Percentiles rank a stretch among this genome's conserved stretches.
These are phyloP conservation scores for Phaseolus lunatus DNA, from an alignment of 306 rosid genomes.

Conservation along the genomic window DNA sequence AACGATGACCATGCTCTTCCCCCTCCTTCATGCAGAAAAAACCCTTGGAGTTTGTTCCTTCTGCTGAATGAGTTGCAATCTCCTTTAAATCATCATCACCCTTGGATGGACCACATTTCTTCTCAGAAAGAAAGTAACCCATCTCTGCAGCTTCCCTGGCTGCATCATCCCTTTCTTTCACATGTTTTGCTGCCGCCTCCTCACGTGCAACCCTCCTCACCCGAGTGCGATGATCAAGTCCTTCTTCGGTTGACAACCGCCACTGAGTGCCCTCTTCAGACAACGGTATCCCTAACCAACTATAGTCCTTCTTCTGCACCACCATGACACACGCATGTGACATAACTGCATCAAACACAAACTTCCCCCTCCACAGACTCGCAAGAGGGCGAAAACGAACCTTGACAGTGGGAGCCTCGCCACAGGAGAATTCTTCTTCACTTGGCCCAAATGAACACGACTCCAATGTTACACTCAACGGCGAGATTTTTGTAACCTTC, in stretches of 20 bases:
- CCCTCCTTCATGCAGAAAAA: slow-evolving; percentile 70
- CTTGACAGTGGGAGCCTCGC: slow-evolving; percentile 79
- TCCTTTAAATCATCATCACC: slow-evolving; percentile 56
- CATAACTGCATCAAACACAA: slow-evolving; percentile 88
- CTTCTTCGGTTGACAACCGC: slow-evolving; percentile 72
- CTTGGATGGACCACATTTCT: slow-evolving; percentile 46
- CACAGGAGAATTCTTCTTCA: slow-evolving; percentile 82
- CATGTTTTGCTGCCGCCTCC: slow-evolving; percentile 59
- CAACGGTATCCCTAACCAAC: slow-evolving; percentile 82
- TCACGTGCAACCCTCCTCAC: slow-evolving; percentile 75
- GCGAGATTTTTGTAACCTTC: slow-evolving; percentile 81
- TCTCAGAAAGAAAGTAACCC: slow-evolving; percentile 74
- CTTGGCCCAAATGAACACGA: slow-evolving; percentile 86
- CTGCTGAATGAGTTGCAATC: slow-evolving; percentile 44
- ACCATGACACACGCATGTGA: slow-evolving; percentile 72
- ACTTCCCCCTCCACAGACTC: slow-evolving; percentile 85
- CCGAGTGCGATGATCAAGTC: slow-evolving; percentile 77
- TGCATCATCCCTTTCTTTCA: slow-evolving; percentile 69
- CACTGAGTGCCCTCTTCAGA: slow-evolving; percentile 54
- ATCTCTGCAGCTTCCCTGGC: slow-evolving; percentile 80
- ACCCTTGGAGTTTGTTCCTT: slow-evolving; percentile 47
- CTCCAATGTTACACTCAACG: slow-evolving; percentile 84
- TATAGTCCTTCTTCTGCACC: slow-evolving; percentile 82
- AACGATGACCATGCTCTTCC: slow-evolving; percentile 74
- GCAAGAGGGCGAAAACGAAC: slow-evolving; percentile 75